Base-by-base conservation (phyloP, 225 moss, liverwort and hornwort genomes). In the Neckera pumila region DNA sequence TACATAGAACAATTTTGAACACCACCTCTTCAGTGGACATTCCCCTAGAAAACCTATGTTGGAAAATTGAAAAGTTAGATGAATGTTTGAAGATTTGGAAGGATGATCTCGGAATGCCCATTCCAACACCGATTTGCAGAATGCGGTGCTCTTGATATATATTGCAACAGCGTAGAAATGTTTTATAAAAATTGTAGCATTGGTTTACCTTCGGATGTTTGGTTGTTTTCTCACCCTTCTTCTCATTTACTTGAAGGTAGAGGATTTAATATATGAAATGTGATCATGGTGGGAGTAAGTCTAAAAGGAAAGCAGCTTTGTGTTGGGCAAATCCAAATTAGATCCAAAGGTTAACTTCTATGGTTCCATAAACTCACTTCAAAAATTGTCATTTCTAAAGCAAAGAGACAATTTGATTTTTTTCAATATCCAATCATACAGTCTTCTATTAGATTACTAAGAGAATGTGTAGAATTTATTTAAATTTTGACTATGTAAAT, bases 251-350 rank as follows among this genome's bases (percentile, higher is more conserved):
- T 71, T 71, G 9, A 26, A 71, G 42, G 26, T 25, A 70, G 14
- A 70, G 6, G 40, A 14, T 40, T 40, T 70, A 8, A 40, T 40
- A 1, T 15, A 25, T 40, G 26, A 70, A 40, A 25, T 4, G 26
- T 0, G 2, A 69, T 38, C 2, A 69, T 23, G 2, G 4, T 38
- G 7, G 67, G 5, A 34, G 18, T 34, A 65, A 65, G 18, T n/a
- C 10, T 66, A 3, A 38, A 22, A 70, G 1, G 25, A 70, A 14
- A 70, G 1, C 0, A 70, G 0, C 14, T 69, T 0, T 8, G 23
- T 3, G 0, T 70, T 8, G 25, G 26, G 3, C 40, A 26, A 42
- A 71, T 71, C 26, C 15, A 42, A 70, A 25, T 8, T 8, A 70
- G 26, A 70, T 14, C 14, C 0, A 40, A 2, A 71, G 16, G 9